Percentiles rank a stretch among this genome's conserved stretches.
phyloP scores from a whole-genome alignment of 345 rosid species.

The Salix brachista region DNA sequence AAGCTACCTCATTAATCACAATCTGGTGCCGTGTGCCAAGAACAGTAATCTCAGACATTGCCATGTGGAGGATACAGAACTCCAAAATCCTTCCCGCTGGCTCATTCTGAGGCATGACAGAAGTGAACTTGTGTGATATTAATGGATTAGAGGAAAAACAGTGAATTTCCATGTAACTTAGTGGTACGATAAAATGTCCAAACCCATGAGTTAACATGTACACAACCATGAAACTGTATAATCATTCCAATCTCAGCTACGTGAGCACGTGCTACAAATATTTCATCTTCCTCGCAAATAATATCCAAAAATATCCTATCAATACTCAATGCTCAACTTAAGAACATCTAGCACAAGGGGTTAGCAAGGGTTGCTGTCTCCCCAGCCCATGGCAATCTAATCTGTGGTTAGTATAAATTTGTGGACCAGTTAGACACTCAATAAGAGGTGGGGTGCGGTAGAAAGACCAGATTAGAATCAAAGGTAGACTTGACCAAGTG shows the following conservation, averaged over 20 bases:
- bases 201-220: neutral
- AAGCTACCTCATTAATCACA: slow-evolving; percentile 84
- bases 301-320: neutral
- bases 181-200: neutral
- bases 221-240: neutral
- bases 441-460: neutral
- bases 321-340: neutral
- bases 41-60: slow-evolving; percentile 88
- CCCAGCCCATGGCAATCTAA: neutral
- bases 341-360: neutral
- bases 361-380: neutral
- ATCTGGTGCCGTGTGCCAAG: slow-evolving; percentile 84
- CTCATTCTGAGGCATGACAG: slow-evolving; percentile 47
- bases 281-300: neutral
- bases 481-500: neutral
- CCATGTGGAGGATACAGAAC: slow-evolving; percentile 82
- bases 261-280: neutral
- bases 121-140: slow-evolving; percentile 5
- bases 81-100: slow-evolving; percentile 90
- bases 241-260: neutral
- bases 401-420: neutral
- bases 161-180: neutral
- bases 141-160: neutral
- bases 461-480: neutral
- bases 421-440: neutral